phyloP scores from a whole-genome alignment of 257 asterid species.

The Craterostigma plantagineum region DNA sequence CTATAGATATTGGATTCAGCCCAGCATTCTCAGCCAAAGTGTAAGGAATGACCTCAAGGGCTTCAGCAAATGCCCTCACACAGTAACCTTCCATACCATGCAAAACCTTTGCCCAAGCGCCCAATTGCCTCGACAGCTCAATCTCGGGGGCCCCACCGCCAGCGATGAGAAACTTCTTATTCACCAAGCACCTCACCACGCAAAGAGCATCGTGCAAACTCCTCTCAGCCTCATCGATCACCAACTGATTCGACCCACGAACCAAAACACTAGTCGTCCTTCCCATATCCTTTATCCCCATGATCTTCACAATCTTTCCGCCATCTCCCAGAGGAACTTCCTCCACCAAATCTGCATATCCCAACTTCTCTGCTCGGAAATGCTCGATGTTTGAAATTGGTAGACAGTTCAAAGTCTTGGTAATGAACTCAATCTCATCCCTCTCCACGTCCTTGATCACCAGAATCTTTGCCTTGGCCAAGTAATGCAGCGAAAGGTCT shows the following conservation, averaged over 20 bases:
- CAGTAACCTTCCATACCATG: slow-evolving; percentile 97
- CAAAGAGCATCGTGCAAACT: slow-evolving; percentile 94
- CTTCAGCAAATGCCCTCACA: slow-evolving; percentile 84
- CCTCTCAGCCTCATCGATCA: slow-evolving; percentile 92
- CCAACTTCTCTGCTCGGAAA: slow-evolving; percentile 72
- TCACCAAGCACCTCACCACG: slow-evolving; percentile 89
- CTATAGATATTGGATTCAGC: slow-evolving; percentile 80
- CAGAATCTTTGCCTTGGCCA: slow-evolving; percentile 77
- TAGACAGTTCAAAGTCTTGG: slow-evolving; percentile 85
- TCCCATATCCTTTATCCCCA: slow-evolving; percentile 88
- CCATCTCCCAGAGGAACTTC: slow-evolving; percentile 89
- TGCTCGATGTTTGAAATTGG: slow-evolving; percentile 90
- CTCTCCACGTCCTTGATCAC: slow-evolving; percentile 91
- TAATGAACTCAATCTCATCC: slow-evolving; percentile 91
- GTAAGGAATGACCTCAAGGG: slow-evolving; percentile 88
- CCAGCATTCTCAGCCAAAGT: slow-evolving; percentile 98
- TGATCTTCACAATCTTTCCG: slow-evolving; percentile 78
- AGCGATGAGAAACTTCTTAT: slow-evolving; percentile 83
- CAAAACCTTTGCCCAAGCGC: slow-evolving; percentile 92
- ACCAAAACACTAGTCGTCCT: slow-evolving; percentile 82
- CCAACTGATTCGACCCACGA: slow-evolving; percentile 85
- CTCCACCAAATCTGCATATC: slow-evolving; percentile 78
- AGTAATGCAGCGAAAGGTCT: slow-evolving; percentile 75
- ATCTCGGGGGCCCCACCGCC: slow-evolving; percentile 99
- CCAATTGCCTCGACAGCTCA: slow-evolving; percentile 86